A percentile compares a stretch with the other conserved stretches of the same genome.
phyloP scores from a whole-genome alignment of 208 protist genomes.

The Acanthamoeba triangularis region DNA sequence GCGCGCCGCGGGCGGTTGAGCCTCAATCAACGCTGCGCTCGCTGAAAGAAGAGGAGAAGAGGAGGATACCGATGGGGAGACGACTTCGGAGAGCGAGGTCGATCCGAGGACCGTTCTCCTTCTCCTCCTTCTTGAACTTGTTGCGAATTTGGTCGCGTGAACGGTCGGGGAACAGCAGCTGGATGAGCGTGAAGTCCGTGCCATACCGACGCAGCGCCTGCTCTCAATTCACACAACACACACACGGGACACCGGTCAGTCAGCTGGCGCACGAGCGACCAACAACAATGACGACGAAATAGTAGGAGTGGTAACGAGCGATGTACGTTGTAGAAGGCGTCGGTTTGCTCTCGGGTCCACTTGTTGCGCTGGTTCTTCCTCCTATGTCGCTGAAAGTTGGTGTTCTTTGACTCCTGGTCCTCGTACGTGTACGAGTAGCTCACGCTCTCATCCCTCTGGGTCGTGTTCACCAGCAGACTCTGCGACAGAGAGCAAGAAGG shows the following conservation, averaged over 20 bases:
- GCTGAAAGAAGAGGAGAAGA: not conserved
- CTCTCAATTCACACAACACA: not conserved
- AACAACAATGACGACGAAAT: not conserved
- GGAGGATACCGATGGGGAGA: conserved; percentile 51
- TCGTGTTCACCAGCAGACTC: conserved; percentile 55
- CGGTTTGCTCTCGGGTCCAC: conserved; percentile 71
- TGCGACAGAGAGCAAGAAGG: not conserved
- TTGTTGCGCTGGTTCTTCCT: conserved; percentile 47
- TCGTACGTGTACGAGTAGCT: conserved; percentile 19
- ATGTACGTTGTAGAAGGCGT: conserved; percentile 72
- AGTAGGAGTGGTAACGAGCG: not conserved
- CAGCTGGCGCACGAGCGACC: not conserved
- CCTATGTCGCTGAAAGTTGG: conserved; percentile 64
- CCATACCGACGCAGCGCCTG: conserved; percentile 75
- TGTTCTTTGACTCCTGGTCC: conserved; percentile 29
- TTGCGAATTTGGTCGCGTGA: conserved; percentile 75
- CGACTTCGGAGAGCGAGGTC: conserved; percentile 20
- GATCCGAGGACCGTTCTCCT: conserved; percentile 56
- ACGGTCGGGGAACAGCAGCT: conserved; percentile 68
- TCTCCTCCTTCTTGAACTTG: conserved; percentile 83
- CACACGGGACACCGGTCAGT: conserved; percentile 17
- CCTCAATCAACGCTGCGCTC: not conserved
- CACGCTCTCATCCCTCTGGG: not conserved
- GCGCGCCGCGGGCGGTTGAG: not conserved
- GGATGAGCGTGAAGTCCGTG: conserved; percentile 77